Conservation (phyloP, 768 basidiomycete genomes). For the Russula earlei region DNA sequence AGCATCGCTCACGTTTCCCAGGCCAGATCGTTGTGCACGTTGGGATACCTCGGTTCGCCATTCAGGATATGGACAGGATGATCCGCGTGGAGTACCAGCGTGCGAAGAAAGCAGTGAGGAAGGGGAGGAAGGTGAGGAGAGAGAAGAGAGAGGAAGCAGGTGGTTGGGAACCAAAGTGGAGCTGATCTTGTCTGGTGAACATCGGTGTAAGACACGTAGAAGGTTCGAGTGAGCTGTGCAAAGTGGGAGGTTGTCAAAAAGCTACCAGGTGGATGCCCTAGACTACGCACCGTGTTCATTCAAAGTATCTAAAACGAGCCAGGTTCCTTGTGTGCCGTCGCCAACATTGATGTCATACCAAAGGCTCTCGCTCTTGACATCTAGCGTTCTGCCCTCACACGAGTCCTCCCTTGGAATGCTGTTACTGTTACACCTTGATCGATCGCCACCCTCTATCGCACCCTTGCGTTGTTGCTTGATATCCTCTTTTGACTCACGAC, state of each 20-base stretch:
- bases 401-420: constrained; percentile 4
- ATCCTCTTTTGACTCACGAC: constrained; percentile 19
- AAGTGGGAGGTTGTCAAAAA: not conserved
- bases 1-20: constrained; percentile 17
- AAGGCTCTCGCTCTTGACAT: not conserved
- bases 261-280: not conserved
- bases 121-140: not conserved
- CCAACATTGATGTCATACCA: constrained; percentile 9
- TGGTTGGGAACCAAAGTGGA: constrained; percentile 15
- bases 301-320: constrained; percentile 18
- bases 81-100: not conserved
- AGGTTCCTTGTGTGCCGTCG: constrained; percentile 16
- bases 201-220: constrained; percentile 19
- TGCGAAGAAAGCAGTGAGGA: not conserved
- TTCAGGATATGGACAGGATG: constrained; percentile 22
- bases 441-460: not conserved
- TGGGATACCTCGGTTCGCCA: constrained; percentile 21
- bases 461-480: not conserved
- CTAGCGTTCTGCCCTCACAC: not conserved
- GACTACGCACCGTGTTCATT: constrained; percentile 10
- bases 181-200: constrained; percentile 5
- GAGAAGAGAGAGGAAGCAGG: not conserved
- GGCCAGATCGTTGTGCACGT: constrained; percentile 20
- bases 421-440: not conserved
- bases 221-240: constrained; percentile 11